Evolutionary conservation across 2,329 filamentous ascomycete genomes (phyloP).

Genomic region (Dactylellina parvicollis): DNA sequence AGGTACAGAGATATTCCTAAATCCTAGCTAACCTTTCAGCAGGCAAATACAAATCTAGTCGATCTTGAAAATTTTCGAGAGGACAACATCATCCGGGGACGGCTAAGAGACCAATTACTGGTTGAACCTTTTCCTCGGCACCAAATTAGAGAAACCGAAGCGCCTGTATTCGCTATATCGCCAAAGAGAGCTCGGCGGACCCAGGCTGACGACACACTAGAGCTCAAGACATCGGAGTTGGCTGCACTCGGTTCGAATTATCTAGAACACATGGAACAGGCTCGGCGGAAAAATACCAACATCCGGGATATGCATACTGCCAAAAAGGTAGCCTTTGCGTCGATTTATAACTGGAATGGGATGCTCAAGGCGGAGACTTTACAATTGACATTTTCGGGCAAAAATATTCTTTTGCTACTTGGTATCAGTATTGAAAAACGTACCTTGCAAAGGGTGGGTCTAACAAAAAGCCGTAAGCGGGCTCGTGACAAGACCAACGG

Average conservation of each 20-base stretch:
- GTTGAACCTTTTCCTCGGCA: conserved; percentile 32
- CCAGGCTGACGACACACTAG: conserved; percentile 8
- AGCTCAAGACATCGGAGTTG: conserved; percentile 26
- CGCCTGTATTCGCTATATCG: neutral
- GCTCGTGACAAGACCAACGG: neutral
- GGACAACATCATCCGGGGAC: neutral
- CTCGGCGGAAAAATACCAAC: neutral
- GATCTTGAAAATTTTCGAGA: conserved; percentile 28
- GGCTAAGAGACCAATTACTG: neutral
- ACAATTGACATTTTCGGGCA: conserved; percentile 6
- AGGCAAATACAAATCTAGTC: conserved; percentile 19
- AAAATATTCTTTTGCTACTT: conserved; percentile 11
- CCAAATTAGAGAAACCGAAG: neutral
- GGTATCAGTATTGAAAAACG: neutral
- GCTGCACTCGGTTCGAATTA: conserved; percentile 28
- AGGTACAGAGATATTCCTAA: neutral
- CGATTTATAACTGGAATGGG: conserved; percentile 35
- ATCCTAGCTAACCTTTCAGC: neutral
- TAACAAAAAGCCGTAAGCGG: neutral
- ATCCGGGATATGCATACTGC: conserved; percentile 9
- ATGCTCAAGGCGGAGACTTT: conserved; percentile 17
- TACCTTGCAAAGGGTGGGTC: neutral
- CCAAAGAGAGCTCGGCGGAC: neutral
- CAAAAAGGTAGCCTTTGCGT: conserved; percentile 22
- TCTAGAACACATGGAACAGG: conserved; percentile 24